These are phyloP conservation scores for Claviceps lovelessii DNA, from an alignment of 2,329 filamentous ascomycete genomes.

Conservation along the genomic window DNA sequence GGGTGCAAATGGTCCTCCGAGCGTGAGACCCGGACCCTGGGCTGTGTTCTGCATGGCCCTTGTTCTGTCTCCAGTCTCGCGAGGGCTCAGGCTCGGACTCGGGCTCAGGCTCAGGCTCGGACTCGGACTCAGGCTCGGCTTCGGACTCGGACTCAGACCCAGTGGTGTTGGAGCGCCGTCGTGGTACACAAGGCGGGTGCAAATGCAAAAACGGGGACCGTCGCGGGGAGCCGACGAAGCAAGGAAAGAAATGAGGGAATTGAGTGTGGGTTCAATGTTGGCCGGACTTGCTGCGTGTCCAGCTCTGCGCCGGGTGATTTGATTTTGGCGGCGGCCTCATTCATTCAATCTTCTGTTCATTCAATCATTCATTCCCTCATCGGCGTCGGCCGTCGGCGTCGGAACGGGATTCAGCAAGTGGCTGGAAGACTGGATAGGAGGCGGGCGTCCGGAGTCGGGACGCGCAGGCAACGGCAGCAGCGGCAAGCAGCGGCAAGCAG, in stretches of 20 bases:
- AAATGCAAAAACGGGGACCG: neutral
- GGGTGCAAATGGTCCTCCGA: slow-evolving; percentile 7
- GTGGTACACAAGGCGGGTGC: neutral
- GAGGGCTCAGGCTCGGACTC: neutral
- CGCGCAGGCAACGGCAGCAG: too few species aligned
- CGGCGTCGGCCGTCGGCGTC: neutral
- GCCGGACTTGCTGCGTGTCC: too few species aligned
- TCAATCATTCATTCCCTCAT: too few species aligned
- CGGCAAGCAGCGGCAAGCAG: too few species aligned
- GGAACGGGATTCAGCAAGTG: neutral
- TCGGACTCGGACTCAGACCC: too few species aligned
- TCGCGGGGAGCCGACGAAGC: neutral
- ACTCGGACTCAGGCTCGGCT: too few species aligned
- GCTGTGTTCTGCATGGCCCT: slow-evolving; percentile 5
- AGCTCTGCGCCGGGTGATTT: too few species aligned
- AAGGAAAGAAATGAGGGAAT: neutral
- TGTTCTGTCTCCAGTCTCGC: neutral
- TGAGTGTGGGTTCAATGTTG: neutral
- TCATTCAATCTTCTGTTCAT: neutral
- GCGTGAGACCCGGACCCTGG: slow-evolving; percentile 1
- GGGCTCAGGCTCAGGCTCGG: too few species aligned
- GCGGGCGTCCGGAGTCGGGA: too few species aligned
- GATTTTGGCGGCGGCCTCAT: neutral
- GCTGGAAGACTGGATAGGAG: too few species aligned
- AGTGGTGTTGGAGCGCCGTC: neutral